A percentile compares a stretch with the other conserved stretches of the same genome.
phyloP scores from a whole-genome alignment of 495 filamentous ascomycete genomes.

The Apiosordaria backusii region DNA sequence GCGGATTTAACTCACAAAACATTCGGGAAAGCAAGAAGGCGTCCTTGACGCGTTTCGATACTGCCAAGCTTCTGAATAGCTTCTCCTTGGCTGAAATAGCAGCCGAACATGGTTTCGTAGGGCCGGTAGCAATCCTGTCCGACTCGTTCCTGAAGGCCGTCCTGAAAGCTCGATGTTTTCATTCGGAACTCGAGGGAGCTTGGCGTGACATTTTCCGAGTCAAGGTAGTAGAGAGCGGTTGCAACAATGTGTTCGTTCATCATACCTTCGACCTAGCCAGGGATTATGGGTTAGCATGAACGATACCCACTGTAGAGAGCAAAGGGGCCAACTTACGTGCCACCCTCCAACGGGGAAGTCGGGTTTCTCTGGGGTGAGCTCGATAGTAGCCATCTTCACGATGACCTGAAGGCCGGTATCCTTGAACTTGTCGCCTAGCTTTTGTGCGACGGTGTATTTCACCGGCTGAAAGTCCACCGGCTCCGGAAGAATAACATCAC shows the following conservation, averaged over 20 bases:
- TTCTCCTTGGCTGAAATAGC: not conserved
- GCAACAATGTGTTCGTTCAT: conserved; percentile 58
- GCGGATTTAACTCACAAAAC: conserved; percentile 20
- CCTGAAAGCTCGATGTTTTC: conserved; percentile 36
- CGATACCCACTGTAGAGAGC: conserved; percentile 33
- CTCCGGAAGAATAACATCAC: conserved; percentile 20
- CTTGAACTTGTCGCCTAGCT: conserved; percentile 36
- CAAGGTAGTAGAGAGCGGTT: conserved; percentile 59
- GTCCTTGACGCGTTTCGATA: conserved; percentile 33
- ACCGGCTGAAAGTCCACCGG: conserved; percentile 21
- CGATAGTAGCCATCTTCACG: conserved; percentile 60
- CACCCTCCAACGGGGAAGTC: conserved; percentile 28
- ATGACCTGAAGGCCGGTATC: conserved; percentile 56
- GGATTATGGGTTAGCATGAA: conserved; percentile 30
- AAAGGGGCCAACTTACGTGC: conserved; percentile 39
- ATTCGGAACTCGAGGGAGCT: conserved; percentile 53
- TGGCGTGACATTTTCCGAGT: conserved; percentile 56
- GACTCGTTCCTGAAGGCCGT: not conserved
- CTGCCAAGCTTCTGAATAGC: conserved; percentile 34
- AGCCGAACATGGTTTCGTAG: conserved; percentile 29
- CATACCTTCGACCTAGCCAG: conserved; percentile 46
- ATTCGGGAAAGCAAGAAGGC: conserved; percentile 43
- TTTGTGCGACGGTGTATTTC: conserved; percentile 33
- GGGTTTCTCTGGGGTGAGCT: conserved; percentile 58
- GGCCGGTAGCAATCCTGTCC: conserved; percentile 25